Base-by-base conservation (phyloP, 108 stramenopile species). In the Skeletonema marinoi region DNA sequence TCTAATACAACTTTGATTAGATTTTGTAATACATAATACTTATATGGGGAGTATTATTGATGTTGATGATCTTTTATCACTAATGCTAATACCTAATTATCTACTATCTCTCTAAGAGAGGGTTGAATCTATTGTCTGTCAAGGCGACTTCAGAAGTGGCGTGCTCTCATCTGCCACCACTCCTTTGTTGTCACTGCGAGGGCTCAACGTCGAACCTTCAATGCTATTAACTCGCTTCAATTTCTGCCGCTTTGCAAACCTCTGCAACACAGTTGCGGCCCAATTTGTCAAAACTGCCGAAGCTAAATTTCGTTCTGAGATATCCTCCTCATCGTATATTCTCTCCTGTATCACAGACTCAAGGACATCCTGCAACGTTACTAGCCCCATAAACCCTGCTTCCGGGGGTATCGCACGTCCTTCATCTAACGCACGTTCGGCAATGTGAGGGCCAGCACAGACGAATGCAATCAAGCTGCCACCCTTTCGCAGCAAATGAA, bases 381-480 rank as follows among this genome's bases (percentile, higher is more conserved):
- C 70, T 29, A 88, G 81, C 11, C 89, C 89, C 83, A 90, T 85
- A 48, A 88, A 78, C 3, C 87, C 85, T 17, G 81, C 77, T 54
- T 85, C 85, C 2, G 72, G 17, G 13, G 88, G 86, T 11, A 86
- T 75, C 1, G 85, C 63, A 35, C 48, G 35, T n/a, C 74, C 72
- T 7, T 35, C 64, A 14, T 64, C 58, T 61, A 90, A 51, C 0
- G 87, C 87, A 8, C 71, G 68, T 11, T 80, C 87, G 11, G 88
- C 91, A n/a, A 89, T 42, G 58, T 83, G 87, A 17, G 91, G 86
- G 35, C 85, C 59, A 42, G 84, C 87, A 73, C 89, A 89, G 11
- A 92, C 88, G 68, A 92, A 82, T 6, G 89, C 88, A 75, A 92
- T 89, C 13, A 81, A 59, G 60, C 75, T 78, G 10, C 88, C 91